These are phyloP conservation scores for Kluyveromyces sp. DNA, from an alignment of 1,139 yeast genomes.

Conservation along the genomic window DNA sequence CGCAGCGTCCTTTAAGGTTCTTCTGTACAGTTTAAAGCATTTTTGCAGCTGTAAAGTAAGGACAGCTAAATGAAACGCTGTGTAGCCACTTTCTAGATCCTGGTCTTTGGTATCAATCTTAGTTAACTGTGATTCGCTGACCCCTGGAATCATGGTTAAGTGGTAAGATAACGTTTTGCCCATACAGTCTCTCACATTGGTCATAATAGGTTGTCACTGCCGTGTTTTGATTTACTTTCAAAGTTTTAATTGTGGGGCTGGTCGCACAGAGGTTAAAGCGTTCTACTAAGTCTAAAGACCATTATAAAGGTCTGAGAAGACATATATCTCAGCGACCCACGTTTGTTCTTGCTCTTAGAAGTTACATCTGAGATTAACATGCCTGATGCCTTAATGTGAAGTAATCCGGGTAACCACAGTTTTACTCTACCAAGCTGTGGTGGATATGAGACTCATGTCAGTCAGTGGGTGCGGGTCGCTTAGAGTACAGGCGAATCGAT, in stretches of 20 bases:
- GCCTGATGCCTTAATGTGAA: too few species aligned
- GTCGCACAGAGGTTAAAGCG: too few species aligned
- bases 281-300: too few species aligned
- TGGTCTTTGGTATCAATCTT: slow-evolving; percentile 40
- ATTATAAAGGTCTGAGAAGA: too few species aligned
- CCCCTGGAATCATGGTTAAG: slow-evolving; percentile 1
- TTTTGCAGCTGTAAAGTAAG: slow-evolving; percentile 24
- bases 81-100: slow-evolving; percentile 81
- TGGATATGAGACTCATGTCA: too few species aligned
- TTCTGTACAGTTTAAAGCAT: slow-evolving; percentile 40
- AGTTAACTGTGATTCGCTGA: slow-evolving; percentile 33
- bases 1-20: not conserved
- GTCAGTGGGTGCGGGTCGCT: too few species aligned
- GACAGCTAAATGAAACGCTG: slow-evolving; percentile 51
- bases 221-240: too few species aligned
- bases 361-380: too few species aligned
- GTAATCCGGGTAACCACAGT: not conserved
- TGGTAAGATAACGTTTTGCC: slow-evolving; percentile 7
- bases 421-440: too few species aligned
- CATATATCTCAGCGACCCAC: too few species aligned
- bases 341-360: not conserved
- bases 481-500: too few species aligned
- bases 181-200: slow-evolving; percentile 8
- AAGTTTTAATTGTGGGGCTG: too few species aligned
- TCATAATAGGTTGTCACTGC: not conserved